Conservation (phyloP, 371 early-diverging fungal genomes). For the Funneliformis caledonium region DNA sequence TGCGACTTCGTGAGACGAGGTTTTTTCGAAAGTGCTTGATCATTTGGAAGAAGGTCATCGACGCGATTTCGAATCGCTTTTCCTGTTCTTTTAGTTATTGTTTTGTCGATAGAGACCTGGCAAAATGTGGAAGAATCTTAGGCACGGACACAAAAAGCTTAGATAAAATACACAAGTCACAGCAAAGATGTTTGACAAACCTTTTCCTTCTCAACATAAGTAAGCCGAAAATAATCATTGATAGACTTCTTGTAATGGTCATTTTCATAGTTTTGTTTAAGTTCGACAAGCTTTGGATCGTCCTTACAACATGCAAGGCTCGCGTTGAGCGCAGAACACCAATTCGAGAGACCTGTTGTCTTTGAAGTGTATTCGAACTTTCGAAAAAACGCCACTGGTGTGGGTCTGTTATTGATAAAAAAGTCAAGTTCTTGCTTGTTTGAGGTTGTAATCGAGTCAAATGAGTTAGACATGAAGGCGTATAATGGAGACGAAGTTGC, state of each 20-base stretch:
- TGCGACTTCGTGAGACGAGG: conserved; percentile 32
- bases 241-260: conserved; percentile 32
- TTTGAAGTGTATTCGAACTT: conserved; percentile 31
- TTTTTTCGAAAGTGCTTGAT: background rate
- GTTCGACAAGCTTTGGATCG: too few relatives aligned
- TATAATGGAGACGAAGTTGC: too few relatives aligned
- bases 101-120: conserved; percentile 33
- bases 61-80: conserved; percentile 30
- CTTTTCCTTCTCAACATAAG: conserved; percentile 31
- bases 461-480: too few relatives aligned
- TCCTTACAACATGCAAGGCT: conserved; percentile 1
- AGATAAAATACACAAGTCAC: too few relatives aligned
- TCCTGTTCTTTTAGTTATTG: conserved; percentile 35
- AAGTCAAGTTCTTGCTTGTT: too few relatives aligned
- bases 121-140: too few relatives aligned
- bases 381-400: conserved; percentile 21
- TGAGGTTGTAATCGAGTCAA: too few relatives aligned
- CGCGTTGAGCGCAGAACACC: conserved; percentile 11
- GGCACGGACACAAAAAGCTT: too few relatives aligned
- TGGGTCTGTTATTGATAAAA: too few relatives aligned
- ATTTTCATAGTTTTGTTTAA: conserved; percentile 34
- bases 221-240: conserved; percentile 24
- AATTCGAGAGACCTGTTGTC: conserved; percentile 25
- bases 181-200: conserved; percentile 35
- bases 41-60: conserved; percentile 23